A percentile compares a stretch with the other conserved stretches of the same genome.
Evolutionary conservation across 2,329 filamentous ascomycete genomes (phyloP).

Genomic region (Diaporthe sp.): DNA sequence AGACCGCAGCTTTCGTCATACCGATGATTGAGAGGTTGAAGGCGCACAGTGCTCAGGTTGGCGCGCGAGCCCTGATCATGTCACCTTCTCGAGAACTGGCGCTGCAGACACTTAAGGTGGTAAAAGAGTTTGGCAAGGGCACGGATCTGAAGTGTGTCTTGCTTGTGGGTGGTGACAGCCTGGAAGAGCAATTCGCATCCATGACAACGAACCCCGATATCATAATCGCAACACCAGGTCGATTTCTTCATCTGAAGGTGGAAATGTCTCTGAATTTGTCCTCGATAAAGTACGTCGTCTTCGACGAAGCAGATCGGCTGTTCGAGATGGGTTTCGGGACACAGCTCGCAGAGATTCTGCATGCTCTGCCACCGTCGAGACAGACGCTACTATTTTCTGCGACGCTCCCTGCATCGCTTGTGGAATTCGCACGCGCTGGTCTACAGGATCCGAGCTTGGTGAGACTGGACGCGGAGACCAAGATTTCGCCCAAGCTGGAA

Average conservation of each 20-base stretch:
- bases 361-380: slow-evolving; percentile 84
- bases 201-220: slow-evolving; percentile 98
- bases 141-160: slow-evolving; percentile 93
- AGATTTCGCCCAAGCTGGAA: slow-evolving; percentile 95
- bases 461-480: slow-evolving; percentile 92
- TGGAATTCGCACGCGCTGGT: slow-evolving; percentile 95
- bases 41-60: slow-evolving; percentile 87
- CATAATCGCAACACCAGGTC: slow-evolving; percentile 95
- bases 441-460: slow-evolving; percentile 92
- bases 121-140: slow-evolving; percentile 91
- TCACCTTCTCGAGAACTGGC: slow-evolving; percentile 95
- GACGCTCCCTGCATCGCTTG: slow-evolving; percentile 91
- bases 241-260: slow-evolving; percentile 95
- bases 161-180: slow-evolving; percentile 92
- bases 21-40: slow-evolving; percentile 97
- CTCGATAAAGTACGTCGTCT: slow-evolving; percentile 93
- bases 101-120: slow-evolving; percentile 93
- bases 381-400: slow-evolving; percentile 97
- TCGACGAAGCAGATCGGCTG: slow-evolving; percentile 95
- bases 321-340: slow-evolving; percentile 99
- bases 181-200: slow-evolving; percentile 93
- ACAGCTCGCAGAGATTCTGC: slow-evolving; percentile 92
- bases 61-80: slow-evolving; percentile 86
- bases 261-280: slow-evolving; percentile 95
- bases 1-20: slow-evolving; percentile 97